Conservation (phyloP, 2,329 filamentous ascomycete species). For the Fusarium torulosum region DNA sequence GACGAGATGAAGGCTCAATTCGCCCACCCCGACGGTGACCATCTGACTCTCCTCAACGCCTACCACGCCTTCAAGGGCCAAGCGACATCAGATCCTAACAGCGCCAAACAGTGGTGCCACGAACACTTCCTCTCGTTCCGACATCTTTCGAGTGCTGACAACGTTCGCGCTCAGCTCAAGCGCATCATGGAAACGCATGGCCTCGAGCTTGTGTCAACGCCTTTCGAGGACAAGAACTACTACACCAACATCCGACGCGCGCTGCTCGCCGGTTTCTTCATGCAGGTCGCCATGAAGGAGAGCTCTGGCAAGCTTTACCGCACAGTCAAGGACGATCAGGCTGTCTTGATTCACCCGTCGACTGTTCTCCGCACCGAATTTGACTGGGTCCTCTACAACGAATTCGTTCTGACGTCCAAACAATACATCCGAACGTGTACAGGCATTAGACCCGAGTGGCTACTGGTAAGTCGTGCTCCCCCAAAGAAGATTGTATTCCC, state of each 20-base stretch:
- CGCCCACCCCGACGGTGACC: conserved; percentile 92
- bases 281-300: conserved; percentile 98
- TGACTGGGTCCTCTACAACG: conserved; percentile 98
- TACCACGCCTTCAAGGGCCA: conserved; percentile 95
- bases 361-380: conserved; percentile 89
- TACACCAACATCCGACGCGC: conserved; percentile 97
- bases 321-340: conserved; percentile 97
- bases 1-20: conserved; percentile 98
- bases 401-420: conserved; percentile 97
- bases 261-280: conserved; percentile 96
- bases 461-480: conserved; percentile 72
- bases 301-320: conserved; percentile 89
- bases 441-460: conserved; percentile 91
- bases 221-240: conserved; percentile 96
- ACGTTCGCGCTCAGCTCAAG: conserved; percentile 90
- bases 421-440: conserved; percentile 98
- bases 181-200: conserved; percentile 96
- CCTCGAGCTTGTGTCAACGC: conserved; percentile 86
- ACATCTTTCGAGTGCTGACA: conserved; percentile 91
- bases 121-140: conserved; percentile 94
- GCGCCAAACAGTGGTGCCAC: conserved; percentile 93
- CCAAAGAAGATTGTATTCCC: not conserved
- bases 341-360: conserved; percentile 91
- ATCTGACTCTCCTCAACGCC: conserved; percentile 95
- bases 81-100: conserved; percentile 68